A percentile compares a stretch with the other conserved stretches of the same genome.
Conservation (phyloP, 345 rosid genomes). For the Populus alba region DNA sequence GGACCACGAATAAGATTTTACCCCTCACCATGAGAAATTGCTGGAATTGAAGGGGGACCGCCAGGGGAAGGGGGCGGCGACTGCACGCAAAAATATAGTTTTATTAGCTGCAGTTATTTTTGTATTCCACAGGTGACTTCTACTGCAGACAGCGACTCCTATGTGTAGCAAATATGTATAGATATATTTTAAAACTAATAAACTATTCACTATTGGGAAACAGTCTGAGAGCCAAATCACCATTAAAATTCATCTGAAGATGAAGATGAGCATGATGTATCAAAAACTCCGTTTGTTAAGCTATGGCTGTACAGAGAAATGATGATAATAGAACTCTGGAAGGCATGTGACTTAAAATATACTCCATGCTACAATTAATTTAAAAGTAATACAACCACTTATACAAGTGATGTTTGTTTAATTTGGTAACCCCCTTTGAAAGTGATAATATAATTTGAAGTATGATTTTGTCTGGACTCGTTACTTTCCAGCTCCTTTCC, state of each 20-base stretch:
- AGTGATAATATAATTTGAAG: constrained; percentile 22
- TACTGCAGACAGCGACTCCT: not conserved
- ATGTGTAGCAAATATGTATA: too few relatives aligned
- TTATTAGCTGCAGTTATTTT: too few relatives aligned
- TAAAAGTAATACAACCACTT: constrained; percentile 30
- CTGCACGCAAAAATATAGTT: not conserved
- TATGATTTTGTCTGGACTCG: constrained; percentile 17
- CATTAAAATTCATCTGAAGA: not conserved
- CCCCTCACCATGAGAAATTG: not conserved
- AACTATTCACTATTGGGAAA: not conserved
- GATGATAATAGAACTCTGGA: not conserved
- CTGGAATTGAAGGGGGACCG: not conserved
- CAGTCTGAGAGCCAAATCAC: not conserved
- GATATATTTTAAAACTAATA: too few relatives aligned
- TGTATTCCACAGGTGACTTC: not conserved
- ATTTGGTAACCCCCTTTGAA: constrained; percentile 17
- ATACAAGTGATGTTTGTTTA: constrained; percentile 17
- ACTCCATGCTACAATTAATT: constrained; percentile 26
- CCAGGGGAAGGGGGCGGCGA: not conserved
- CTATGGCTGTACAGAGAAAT: not conserved
- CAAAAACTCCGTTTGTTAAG: not conserved
- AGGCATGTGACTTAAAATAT: constrained; percentile 25
- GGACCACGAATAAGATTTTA: not conserved
- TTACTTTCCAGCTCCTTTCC: constrained; percentile 26
- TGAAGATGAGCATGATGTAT: not conserved